Evolutionary conservation across 495 filamentous ascomycete genomes (phyloP).

Genomic region (Cryomyces minteri): DNA sequence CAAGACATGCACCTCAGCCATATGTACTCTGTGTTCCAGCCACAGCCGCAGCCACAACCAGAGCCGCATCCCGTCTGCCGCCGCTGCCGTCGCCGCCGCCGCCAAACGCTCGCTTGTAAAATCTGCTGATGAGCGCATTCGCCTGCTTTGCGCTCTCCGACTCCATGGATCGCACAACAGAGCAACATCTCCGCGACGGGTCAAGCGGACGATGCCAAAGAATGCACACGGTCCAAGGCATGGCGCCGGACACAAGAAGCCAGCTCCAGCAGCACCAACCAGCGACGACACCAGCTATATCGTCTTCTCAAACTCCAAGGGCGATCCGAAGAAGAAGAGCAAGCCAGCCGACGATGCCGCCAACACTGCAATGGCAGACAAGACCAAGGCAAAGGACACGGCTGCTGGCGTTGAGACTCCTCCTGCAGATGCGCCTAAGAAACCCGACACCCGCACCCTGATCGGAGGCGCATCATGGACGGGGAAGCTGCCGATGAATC

Average conservation of each 20-base stretch:
- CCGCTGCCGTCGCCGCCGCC: no score
- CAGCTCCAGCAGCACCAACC: slow-evolving; percentile 6
- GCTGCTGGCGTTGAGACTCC: slow-evolving; percentile 15
- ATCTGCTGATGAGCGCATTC: no score
- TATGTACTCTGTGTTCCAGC: no score
- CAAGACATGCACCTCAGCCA: no score
- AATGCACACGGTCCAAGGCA: slow-evolving; percentile 16
- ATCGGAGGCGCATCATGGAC: slow-evolving; percentile 97
- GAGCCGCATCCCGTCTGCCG: no score
- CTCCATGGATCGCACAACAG: no score
- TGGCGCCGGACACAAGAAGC: slow-evolving; percentile 11
- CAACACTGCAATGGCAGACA: slow-evolving; percentile 1
- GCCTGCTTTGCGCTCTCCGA: no score
- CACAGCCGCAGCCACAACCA: no score
- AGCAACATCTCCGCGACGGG: background rate
- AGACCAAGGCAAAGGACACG: slow-evolving; percentile 2
- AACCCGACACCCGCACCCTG: slow-evolving; percentile 65
- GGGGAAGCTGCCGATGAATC: slow-evolving; percentile 81
- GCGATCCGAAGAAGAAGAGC: slow-evolving; percentile 27
- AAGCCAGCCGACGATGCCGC: slow-evolving; percentile 13
- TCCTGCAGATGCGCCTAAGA: slow-evolving; percentile 42
- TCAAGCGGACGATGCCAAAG: slow-evolving; percentile 6
- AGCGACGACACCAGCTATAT: slow-evolving; percentile 42
- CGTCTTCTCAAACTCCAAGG: slow-evolving; percentile 47
- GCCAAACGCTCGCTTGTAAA: no score